These are phyloP conservation scores for Musa troglodytarum DNA, from an alignment of 176 grass and related monocot species.

Conservation along the genomic window DNA sequence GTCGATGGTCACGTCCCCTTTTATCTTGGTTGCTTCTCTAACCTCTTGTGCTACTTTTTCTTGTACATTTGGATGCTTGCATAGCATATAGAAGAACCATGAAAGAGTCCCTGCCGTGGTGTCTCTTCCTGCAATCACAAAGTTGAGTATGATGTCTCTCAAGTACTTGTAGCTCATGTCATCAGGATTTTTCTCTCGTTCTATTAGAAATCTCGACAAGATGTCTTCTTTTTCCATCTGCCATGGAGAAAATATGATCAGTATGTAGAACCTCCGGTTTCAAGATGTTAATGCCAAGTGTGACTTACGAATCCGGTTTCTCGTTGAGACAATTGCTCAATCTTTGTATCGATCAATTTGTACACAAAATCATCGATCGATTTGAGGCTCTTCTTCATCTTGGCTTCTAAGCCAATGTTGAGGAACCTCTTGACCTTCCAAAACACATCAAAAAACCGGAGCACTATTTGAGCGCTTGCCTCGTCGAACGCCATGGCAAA, in stretches of 20 bases:
- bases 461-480: background rate
- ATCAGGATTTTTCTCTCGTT: constrained; percentile 14
- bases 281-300: background rate
- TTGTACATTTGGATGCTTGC: constrained; percentile 11
- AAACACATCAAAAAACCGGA: background rate
- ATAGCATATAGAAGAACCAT: constrained; percentile 11
- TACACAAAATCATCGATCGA: constrained; percentile 4
- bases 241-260: background rate
- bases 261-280: background rate
- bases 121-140: constrained; percentile 15
- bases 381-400: constrained; percentile 3
- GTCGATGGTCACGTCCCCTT: background rate
- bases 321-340: background rate
- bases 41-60: constrained; percentile 14
- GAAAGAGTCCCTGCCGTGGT: constrained; percentile 12
- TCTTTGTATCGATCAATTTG: constrained; percentile 5
- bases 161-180: constrained; percentile 6
- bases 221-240: constrained; percentile 21
- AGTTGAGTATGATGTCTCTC: constrained; percentile 19
- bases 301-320: background rate
- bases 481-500: constrained; percentile 12
- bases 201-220: constrained; percentile 11
- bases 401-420: constrained; percentile 3
- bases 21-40: background rate
- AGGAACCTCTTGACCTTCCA: constrained; percentile 12